phyloP scores from a whole-genome alignment of 148 eudicot species.

The Rhododendron simsii region DNA sequence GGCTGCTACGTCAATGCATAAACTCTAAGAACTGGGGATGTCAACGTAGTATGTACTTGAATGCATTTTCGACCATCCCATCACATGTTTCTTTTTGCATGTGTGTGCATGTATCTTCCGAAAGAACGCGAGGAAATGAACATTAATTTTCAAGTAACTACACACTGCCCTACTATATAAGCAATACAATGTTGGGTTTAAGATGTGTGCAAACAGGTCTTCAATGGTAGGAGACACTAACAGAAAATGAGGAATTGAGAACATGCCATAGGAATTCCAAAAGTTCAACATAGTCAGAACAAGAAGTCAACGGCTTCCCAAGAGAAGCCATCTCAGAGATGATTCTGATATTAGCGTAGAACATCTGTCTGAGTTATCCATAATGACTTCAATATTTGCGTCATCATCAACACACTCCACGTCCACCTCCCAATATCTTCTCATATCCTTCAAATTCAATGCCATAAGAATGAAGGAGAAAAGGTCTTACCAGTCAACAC shows the following conservation, averaged over 20 bases:
- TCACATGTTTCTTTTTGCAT: background rate
- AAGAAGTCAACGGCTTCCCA: background rate
- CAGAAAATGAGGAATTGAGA: background rate
- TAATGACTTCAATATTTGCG: background rate
- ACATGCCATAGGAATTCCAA: background rate
- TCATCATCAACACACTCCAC: background rate
- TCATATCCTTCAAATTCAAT: background rate
- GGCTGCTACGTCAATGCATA: background rate
- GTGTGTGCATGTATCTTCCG: background rate
- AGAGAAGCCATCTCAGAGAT: background rate
- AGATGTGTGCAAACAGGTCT: background rate
- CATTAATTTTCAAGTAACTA: background rate
- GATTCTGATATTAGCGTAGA: background rate
- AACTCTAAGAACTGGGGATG: background rate
- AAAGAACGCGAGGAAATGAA: background rate
- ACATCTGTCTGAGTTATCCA: background rate
- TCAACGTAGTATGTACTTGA: background rate
- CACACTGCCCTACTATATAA: background rate
- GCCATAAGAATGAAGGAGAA: background rate
- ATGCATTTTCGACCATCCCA: background rate
- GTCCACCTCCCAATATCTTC: background rate
- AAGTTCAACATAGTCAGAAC: background rate
- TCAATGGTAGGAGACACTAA: background rate
- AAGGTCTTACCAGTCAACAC: constrained; percentile 70
- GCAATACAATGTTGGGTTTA: background rate